Percentiles rank a stretch among this genome's conserved stretches.
phyloP scores from a whole-genome alignment of 208 protist species.

The Crithidia sp. region DNA sequence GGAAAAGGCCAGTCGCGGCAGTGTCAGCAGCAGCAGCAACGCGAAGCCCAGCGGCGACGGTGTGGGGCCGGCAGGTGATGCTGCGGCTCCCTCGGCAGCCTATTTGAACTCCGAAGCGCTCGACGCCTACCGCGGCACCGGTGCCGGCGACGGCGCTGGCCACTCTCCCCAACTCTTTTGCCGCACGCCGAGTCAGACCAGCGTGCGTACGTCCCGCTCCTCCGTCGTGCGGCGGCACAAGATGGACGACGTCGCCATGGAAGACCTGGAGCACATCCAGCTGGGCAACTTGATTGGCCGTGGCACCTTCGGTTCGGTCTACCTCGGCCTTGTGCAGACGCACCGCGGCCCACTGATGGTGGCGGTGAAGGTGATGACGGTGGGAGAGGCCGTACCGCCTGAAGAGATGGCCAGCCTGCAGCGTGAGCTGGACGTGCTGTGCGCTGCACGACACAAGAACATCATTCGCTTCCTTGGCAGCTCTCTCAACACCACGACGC shows the following conservation, averaged over 20 bases:
- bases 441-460: conserved; percentile 66
- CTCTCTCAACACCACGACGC: conserved; percentile 35
- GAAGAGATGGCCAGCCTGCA: conserved; percentile 47
- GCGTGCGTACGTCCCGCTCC: conserved; percentile 48
- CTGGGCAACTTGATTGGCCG: conserved; percentile 59
- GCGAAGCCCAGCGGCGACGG: too few species aligned
- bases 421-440: conserved; percentile 71
- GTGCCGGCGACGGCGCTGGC: background rate
- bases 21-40: too few species aligned
- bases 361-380: conserved; percentile 68
- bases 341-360: conserved; percentile 49
- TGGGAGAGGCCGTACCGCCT: conserved; percentile 36
- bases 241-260: conserved; percentile 49
- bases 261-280: conserved; percentile 53
- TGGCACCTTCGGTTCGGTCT: conserved; percentile 69
- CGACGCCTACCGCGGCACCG: conserved; percentile 23
- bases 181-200: conserved; percentile 33
- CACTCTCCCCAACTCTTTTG: background rate
- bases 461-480: conserved; percentile 79
- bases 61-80: too few species aligned
- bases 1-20: too few species aligned
- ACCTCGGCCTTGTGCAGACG: conserved; percentile 53
- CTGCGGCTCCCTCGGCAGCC: background rate
- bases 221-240: conserved; percentile 49
- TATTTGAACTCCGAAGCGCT: conserved; percentile 37